Base-by-base conservation (phyloP, 495 filamentous ascomycete species). In the Thozetella sp. region DNA sequence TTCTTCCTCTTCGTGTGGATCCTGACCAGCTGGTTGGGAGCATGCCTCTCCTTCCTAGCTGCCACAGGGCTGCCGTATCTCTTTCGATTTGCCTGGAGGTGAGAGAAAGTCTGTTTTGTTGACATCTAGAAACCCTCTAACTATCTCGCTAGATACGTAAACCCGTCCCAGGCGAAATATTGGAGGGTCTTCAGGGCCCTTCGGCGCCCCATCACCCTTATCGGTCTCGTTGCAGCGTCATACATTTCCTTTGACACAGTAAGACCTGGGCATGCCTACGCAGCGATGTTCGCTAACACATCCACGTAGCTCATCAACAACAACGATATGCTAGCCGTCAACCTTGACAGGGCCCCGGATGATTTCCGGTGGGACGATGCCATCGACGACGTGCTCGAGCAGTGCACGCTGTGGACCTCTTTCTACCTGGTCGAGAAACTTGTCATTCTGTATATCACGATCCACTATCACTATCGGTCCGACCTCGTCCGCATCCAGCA, bases 401-500 rank as follows among this genome's bases (percentile, higher is more conserved):
- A 68, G 26, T 40, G 59, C 20, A 55, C 56, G 0, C 59, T 72
- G n/a, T 72, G 69, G 62, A 66, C 62, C 2, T 55, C 51, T 22
- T 67, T 93, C 53, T 88, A 86, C 63, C 68, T 92, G 4, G 79
- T 71, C 2, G 88, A 92, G 68, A 91, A 91, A 65, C 64, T 88
- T 19, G 64, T 90, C 25, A 86, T 93, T 30, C 89, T 92, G 70
- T 79, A 92, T 26, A 88, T 93, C 63, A 90, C 88, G n/a, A 88
- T 94, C 68, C 88, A 89, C 65, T 94, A 93, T 67, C 91, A 93
- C 70, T 84, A 88, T 68, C 90, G 93, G 57, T 93, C 92, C 63
- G 84, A 89, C 60, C 59, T 75, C 3, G 56, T 40, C 27, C 84
- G 84, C 63, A 90, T 94, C 75, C 82, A 86, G 52, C 77, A 83